A percentile compares a stretch with the other conserved stretches of the same genome.
Evolutionary conservation across 139 green algal species (phyloP).

Genomic region (Klebsormidium nitens): DNA sequence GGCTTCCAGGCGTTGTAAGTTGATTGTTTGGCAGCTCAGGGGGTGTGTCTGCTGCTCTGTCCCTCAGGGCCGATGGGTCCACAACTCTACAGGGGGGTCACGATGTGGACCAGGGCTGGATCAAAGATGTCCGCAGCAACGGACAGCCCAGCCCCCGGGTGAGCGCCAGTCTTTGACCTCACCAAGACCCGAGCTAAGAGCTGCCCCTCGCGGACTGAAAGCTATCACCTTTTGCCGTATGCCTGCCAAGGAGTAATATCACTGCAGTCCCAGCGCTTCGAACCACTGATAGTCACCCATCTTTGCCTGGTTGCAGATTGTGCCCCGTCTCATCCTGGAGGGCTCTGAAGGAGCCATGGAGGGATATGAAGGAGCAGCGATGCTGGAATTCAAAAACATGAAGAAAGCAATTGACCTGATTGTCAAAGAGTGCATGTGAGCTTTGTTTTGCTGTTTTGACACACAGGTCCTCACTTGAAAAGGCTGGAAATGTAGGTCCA

Average conservation of each 20-base stretch:
- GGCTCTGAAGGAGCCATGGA: background rate
- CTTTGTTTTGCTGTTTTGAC: background rate
- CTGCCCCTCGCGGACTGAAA: too few species aligned
- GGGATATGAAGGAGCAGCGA: background rate
- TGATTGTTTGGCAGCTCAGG: too few species aligned
- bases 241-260: too few species aligned
- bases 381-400: background rate
- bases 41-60: too few species aligned
- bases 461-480: too few species aligned
- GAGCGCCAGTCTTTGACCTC: too few species aligned
- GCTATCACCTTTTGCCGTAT: too few species aligned
- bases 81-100: constrained; percentile 6
- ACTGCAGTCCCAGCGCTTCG: background rate
- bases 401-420: background rate
- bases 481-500: too few species aligned
- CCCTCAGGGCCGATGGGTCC: too few species aligned
- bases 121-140: background rate
- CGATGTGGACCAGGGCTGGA: constrained; percentile 15
- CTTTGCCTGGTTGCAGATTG: constrained; percentile 11
- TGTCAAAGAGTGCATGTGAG: background rate
- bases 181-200: too few species aligned
- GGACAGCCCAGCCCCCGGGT: too few species aligned
- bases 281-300: background rate
- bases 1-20: too few species aligned
- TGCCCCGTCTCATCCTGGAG: constrained; percentile 21